Conservation (phyloP, 1,284 basidiomycete species). For the Puccinia coronata region DNA sequence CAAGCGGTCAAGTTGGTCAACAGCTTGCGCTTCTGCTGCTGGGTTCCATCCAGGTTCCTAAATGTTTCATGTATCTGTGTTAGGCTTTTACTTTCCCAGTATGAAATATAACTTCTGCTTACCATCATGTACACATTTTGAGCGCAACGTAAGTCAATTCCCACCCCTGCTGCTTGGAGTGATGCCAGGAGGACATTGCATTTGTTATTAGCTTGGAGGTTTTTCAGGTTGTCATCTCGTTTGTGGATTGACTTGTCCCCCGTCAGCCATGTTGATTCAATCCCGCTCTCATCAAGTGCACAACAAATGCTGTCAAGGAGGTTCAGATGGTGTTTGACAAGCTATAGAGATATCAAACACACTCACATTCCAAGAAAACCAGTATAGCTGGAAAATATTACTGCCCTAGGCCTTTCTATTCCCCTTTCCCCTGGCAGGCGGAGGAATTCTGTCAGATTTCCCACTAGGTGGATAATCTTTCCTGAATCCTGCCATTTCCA, state of each 20-base stretch:
- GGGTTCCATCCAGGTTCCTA: conserved; percentile 18
- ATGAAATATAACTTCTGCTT: not conserved
- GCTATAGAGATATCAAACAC: not conserved
- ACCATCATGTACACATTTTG: no score
- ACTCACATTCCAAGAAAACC: not conserved
- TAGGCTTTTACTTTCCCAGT: not conserved
- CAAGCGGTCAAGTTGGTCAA: no score
- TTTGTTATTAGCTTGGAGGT: not conserved
- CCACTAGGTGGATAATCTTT: not conserved
- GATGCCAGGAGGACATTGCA: no score
- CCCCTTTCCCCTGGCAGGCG: not conserved
- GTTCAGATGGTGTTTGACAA: not conserved
- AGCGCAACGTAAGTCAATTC: conserved; percentile 9
- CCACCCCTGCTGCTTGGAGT: conserved; percentile 6
- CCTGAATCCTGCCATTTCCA: conserved; percentile 13
- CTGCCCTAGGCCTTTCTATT: not conserved
- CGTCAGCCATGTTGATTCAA: conserved; percentile 16
- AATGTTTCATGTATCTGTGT: not conserved
- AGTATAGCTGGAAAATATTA: conserved; percentile 5
- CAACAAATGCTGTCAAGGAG: not conserved
- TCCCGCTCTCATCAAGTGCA: not conserved
- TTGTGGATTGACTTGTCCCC: not conserved
- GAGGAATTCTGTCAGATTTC: not conserved
- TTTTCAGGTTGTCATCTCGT: not conserved
- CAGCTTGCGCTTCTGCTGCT: not conserved